These are phyloP conservation scores for Chenopodium quinoa DNA, from an alignment of 148 eudicot genomes.

Conservation along the genomic window DNA sequence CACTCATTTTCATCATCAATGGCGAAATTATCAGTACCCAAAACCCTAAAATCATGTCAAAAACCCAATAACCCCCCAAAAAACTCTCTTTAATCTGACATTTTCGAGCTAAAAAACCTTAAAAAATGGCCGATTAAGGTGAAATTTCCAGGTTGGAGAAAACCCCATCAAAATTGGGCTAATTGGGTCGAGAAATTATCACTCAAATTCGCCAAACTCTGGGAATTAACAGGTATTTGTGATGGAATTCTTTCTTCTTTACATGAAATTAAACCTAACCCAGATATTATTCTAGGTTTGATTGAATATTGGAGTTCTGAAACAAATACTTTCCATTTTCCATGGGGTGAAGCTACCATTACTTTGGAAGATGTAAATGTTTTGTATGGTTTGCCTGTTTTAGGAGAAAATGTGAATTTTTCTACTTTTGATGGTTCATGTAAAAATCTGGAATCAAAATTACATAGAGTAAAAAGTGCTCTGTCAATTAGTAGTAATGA, in stretches of 20 bases:
- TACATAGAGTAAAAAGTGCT: constrained; percentile 8
- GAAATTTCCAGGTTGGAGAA: constrained; percentile 30
- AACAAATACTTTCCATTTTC: constrained; percentile 41
- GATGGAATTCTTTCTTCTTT: constrained; percentile 35
- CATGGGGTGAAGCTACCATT: constrained; percentile 42
- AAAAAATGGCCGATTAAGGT: constrained; percentile 31
- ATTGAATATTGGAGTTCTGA: constrained; percentile 39
- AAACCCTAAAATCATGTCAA: neutral
- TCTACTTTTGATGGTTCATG: neutral
- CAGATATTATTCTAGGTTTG: constrained; percentile 32
- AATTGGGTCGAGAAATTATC: constrained; percentile 31
- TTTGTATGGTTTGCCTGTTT: constrained; percentile 39
- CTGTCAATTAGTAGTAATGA: constrained; percentile 5
- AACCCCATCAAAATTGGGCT: constrained; percentile 28
- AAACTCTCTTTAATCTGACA: constrained; percentile 18
- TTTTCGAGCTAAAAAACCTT: constrained; percentile 16
- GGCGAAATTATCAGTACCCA: constrained; percentile 1
- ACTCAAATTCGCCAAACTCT: constrained; percentile 11
- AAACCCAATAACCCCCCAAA: neutral
- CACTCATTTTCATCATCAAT: neutral
- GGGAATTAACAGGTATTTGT: constrained; percentile 36
- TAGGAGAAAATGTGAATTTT: constrained; percentile 21
- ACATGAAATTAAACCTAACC: constrained; percentile 22
- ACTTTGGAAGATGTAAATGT: constrained; percentile 39
- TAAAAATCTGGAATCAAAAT: constrained; percentile 7